Conservation (phyloP, 768 basidiomycete genomes). For the Lentinus brumalis region DNA sequence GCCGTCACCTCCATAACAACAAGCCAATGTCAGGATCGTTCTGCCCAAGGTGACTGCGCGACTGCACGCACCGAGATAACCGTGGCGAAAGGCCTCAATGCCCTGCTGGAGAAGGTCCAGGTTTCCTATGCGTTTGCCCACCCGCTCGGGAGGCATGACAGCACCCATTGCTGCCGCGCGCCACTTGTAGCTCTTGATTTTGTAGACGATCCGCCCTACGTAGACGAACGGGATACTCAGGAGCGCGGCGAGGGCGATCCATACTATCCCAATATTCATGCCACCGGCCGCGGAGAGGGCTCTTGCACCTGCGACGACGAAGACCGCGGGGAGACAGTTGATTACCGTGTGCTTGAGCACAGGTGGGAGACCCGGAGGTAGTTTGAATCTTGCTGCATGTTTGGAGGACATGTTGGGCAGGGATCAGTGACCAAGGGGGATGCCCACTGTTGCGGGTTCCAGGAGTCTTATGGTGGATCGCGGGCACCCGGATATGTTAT, state of each 20-base stretch:
- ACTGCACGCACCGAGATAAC: neutral
- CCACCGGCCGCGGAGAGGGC: neutral
- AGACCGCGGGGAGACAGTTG: neutral
- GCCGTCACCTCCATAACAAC: neutral
- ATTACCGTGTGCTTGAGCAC: neutral
- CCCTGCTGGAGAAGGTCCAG: constrained; percentile 27
- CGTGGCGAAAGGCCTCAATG: neutral
- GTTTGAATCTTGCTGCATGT: neutral
- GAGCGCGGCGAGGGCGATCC: neutral
- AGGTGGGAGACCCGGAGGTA: neutral
- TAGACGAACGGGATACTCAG: constrained; percentile 1
- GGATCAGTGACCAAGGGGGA: too few relatives aligned
- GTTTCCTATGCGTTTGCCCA: constrained; percentile 35
- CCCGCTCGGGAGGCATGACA: constrained; percentile 29
- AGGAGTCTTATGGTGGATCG: too few relatives aligned
- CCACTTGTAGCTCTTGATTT: neutral
- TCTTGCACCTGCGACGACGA: neutral
- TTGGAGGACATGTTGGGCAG: neutral
- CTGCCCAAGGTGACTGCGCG: neutral
- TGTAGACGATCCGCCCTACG: neutral
- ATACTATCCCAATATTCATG: neutral
- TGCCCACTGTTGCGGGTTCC: too few relatives aligned
- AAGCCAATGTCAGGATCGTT: neutral
- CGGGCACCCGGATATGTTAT: too few relatives aligned
- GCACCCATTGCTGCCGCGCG: constrained; percentile 3